Evolutionary conservation across 2,329 filamentous ascomycete species (phyloP), one percentile per base, ranked within the genome.

Genomic region (Aspergillus ruber): DNA sequence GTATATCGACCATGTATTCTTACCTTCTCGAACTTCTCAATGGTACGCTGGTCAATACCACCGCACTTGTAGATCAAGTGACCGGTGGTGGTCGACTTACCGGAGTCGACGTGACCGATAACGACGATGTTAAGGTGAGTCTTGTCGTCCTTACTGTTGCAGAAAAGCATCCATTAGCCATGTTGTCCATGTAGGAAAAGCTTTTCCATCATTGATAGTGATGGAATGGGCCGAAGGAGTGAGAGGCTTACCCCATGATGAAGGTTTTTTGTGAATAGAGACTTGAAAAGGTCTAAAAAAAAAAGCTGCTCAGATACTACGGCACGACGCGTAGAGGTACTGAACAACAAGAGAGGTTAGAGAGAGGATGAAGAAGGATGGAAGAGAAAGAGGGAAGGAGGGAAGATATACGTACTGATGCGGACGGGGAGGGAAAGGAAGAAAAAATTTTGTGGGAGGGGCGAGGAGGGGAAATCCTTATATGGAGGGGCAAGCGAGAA

Each of bases 1-100:
- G 18, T 13, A 17, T 18, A 1, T 15, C 8, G 33, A 17, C 25
- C 25, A 29, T 5, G 25, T 15, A 17, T 35, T 6, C 18, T 39
- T 21, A 94, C 90, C 89, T 98, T 98, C 90, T 98, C 93, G 85
- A 98, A 98, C 88, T 98, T 98, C 87, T 98, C 93, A 75, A 98
- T 98, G 78, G 91, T 97, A 90, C 93, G 91, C 84, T 91, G 90
- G 88, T 98, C 93, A 74, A 97, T 98, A 89, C 93, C 93, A 86
- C 93, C 93, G 83, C 93, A 97, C 87, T 98, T 91, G 90, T 97
- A 97, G 88, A 98, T 97, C 85, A 98, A 85, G 82, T 91, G 85
- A 89, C 88, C 84, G 66, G 85, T 88, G 76, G 90, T 96, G 76
- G 90, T 96, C 66, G 90, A 95, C 86, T 96, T 96, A 81, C 90